These are phyloP conservation scores for Bacidia gigantensis DNA, from an alignment of 495 filamentous ascomycete genomes.

Conservation along the genomic window DNA sequence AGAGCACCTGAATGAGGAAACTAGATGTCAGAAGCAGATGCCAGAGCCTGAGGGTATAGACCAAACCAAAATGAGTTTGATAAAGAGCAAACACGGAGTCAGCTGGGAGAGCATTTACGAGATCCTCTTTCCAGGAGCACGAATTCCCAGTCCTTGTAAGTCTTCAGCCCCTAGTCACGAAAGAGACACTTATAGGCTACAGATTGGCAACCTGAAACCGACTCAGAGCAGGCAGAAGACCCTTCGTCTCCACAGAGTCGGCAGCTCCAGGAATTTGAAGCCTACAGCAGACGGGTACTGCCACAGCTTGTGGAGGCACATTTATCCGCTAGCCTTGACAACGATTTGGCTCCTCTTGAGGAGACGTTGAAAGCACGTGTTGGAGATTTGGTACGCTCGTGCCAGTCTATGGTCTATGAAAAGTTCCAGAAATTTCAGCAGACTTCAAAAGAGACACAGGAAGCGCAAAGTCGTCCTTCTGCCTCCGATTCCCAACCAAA, in stretches of 20 bases:
- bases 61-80: conserved; percentile 1
- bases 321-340: not conserved
- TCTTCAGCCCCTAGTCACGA: not conserved
- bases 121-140: conserved; percentile 5
- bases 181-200: not conserved
- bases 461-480: not conserved
- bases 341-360: not conserved
- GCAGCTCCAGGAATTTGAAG: not conserved
- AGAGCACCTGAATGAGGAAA: not conserved
- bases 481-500: too few species aligned
- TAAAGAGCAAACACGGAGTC: not conserved
- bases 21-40: not conserved
- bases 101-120: conserved; percentile 2
- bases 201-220: not conserved
- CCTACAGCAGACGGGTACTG: not conserved
- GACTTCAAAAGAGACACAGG: not conserved
- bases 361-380: not conserved
- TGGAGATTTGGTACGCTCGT: not conserved
- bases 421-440: not conserved
- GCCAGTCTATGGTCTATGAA: not conserved
- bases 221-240: not conserved
- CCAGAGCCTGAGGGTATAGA: not conserved
- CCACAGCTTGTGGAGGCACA: not conserved
- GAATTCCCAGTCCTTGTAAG: conserved; percentile 2
- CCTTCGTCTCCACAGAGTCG: not conserved